Evolutionary conservation across 2,329 filamentous ascomycete genomes (phyloP).

Genomic region (Hymenoscyphus fructigenus): DNA sequence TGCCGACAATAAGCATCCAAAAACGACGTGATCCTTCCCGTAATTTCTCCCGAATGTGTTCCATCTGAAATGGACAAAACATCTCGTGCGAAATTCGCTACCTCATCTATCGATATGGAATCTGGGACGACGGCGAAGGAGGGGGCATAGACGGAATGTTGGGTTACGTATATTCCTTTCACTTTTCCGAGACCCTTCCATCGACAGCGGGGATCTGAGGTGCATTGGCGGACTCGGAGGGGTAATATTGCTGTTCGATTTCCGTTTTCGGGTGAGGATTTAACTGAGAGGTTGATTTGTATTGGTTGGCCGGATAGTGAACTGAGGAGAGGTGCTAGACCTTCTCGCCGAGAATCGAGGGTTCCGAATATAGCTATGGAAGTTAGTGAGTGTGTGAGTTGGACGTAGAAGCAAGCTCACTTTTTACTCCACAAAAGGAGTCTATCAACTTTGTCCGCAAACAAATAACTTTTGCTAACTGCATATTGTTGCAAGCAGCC

Average conservation of each 20-base stretch:
- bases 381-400: background rate
- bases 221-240: constrained; percentile 22
- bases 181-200: constrained; percentile 23
- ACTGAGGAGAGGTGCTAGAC: constrained; percentile 18
- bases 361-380: constrained; percentile 17
- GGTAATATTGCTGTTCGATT: constrained; percentile 4
- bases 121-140: constrained; percentile 22
- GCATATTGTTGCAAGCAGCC: constrained; percentile 9
- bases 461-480: constrained; percentile 20
- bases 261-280: background rate
- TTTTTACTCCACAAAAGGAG: constrained; percentile 21
- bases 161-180: constrained; percentile 23
- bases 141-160: constrained; percentile 16
- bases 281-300: constrained; percentile 12
- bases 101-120: constrained; percentile 18
- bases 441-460: constrained; percentile 22
- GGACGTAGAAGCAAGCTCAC: constrained; percentile 1
- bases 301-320: constrained; percentile 14
- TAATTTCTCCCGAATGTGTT: constrained; percentile 20
- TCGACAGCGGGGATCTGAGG: constrained; percentile 13
- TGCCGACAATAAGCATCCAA: constrained; percentile 15
- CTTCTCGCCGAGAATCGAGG: constrained; percentile 16
- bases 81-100: constrained; percentile 20
- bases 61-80: constrained; percentile 18
- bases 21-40: constrained; percentile 20